phyloP scores from a whole-genome alignment of 2,329 filamentous ascomycete species.

The Phoma herbarum region DNA sequence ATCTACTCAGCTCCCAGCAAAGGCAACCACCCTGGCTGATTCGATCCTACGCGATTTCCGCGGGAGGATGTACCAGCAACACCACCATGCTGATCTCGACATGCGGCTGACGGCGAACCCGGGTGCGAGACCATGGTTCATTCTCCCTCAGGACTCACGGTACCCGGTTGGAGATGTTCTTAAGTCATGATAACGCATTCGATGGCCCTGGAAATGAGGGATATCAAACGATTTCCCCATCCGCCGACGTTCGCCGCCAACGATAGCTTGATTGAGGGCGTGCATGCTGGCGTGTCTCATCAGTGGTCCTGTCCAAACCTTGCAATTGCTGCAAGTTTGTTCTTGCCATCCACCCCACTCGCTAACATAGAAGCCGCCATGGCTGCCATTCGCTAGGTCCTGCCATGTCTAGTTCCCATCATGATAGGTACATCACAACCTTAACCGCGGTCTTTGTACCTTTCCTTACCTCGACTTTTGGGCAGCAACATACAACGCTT shows the following conservation, averaged over 20 bases:
- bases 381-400: slow-evolving; percentile 34
- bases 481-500: slow-evolving; percentile 33
- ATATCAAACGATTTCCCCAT: slow-evolving; percentile 30
- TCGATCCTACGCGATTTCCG: slow-evolving; percentile 15
- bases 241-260: slow-evolving; percentile 35
- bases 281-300: slow-evolving; percentile 42
- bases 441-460: slow-evolving; percentile 16
- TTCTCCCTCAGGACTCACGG: slow-evolving; percentile 3
- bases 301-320: slow-evolving; percentile 31
- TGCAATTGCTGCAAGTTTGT: slow-evolving; percentile 24
- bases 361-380: slow-evolving; percentile 35
- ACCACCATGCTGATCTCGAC: slow-evolving; percentile 2
- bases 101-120: slow-evolving; percentile 9
- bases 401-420: slow-evolving; percentile 27
- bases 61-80: slow-evolving; percentile 18
- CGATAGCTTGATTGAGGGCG: slow-evolving; percentile 36
- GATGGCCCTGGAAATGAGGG: slow-evolving; percentile 42
- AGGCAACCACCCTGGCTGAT: slow-evolving; percentile 21
- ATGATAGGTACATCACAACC: slow-evolving; percentile 27
- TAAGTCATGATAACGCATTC: slow-evolving; percentile 14
- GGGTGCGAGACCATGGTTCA: slow-evolving; percentile 3
- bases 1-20: slow-evolving; percentile 27
- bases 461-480: slow-evolving; percentile 29
- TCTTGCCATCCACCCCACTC: slow-evolving; percentile 26
- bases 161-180: slow-evolving; percentile 12